Base-by-base conservation (phyloP, 257 asterid species). In the Agastache rugosa region DNA sequence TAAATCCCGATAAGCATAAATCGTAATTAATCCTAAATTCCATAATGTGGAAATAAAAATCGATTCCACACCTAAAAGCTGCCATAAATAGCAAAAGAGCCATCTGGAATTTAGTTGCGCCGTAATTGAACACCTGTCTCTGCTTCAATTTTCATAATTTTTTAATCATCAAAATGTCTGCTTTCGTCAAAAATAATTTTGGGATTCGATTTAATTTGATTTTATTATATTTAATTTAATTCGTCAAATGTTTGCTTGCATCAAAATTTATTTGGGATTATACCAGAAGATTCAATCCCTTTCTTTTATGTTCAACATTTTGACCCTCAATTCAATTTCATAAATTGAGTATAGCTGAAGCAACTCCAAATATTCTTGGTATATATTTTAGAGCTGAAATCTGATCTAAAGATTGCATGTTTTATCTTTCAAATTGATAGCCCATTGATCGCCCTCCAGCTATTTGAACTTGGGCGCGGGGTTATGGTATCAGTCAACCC, bases 281-380 rank as follows among this genome's bases (percentile, higher is more conserved):
- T 47, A 17, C 67, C 77, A 68, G 71, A 81, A 63, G 66, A 74
- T 77, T 12, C 80, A 58, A 27, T 63, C 58, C 77, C 45, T 45
- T 69, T 34, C 45, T 55, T 73, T 61, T 6, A 2, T 29, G 16
- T n/a, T 31, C 58, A 54, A 23, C 23, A 6, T 12, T 53, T 59
- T 67, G 56, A 53, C 73, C 63, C 50, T 14, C 22, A 22, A 63
- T 48, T 59, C 41, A 29, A 22, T 44, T 74, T 70, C 65, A 2
- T 58, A 23, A 59, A 27, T 0, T 11, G 25, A 45, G 53, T 74
- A 4, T 15, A 54, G 69, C 74, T 39, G 6, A 35, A 22, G 59
- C 76, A 60, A 63, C 75, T 58, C 19, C 50, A 42, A 37, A 29
- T 20, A 27, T 5, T 53, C n/a, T 27, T 22, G 15, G 44, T 16